Base-by-base conservation (phyloP, 176 grass and related monocot species). In the Avena sativa region DNA sequence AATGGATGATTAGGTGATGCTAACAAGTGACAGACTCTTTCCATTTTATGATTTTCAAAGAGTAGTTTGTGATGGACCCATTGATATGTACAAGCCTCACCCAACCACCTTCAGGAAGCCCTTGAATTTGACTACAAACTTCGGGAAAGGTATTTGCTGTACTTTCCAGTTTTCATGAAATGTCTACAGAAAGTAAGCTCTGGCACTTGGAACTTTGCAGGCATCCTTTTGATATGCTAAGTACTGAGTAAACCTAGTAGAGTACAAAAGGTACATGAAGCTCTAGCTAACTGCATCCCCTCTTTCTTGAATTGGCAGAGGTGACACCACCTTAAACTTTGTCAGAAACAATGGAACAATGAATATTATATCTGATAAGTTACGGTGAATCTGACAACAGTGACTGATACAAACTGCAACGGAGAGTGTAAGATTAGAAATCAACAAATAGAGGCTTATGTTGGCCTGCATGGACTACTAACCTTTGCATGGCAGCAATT, bases 271-370 rank as follows among this genome's bases (percentile, higher is more conserved):
- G 48, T 19, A 14, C 47, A 52, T 43, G 20, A 12, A 19, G 10
- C 55, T 63, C 4, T 62, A 36, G 26, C 47, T 28, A 79, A 28
- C 15, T 53, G 9, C 14, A 79, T 53, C 50, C 40, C 25, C 23
- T 89, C 23, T 89, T 79, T 89, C 14, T 74, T 89, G 87, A 53
- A 79, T 61, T 48, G 19, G 20, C n/a, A 89, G 71, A 79, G 26
- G 30, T 53, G 12, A n/a, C 20, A 84, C 19, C 40, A 25, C 20
- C 19, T 74, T 71, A 26, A 56, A 83, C 38, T 70, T 71, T 71
- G 38, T 79, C 68, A 32, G 51, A 53, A 43, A 52, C 63, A 88
- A 61, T 74, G 34, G 3, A 78, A 60, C 34, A 6, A 11, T 32
- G 28, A 49, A 6, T 46, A 51, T 28, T 32, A 16, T 84, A 38